A percentile compares a stretch with the other conserved stretches of the same genome.
phyloP scores from a whole-genome alignment of 352 stramenopile species.

The Paralagenidium karlingii region DNA sequence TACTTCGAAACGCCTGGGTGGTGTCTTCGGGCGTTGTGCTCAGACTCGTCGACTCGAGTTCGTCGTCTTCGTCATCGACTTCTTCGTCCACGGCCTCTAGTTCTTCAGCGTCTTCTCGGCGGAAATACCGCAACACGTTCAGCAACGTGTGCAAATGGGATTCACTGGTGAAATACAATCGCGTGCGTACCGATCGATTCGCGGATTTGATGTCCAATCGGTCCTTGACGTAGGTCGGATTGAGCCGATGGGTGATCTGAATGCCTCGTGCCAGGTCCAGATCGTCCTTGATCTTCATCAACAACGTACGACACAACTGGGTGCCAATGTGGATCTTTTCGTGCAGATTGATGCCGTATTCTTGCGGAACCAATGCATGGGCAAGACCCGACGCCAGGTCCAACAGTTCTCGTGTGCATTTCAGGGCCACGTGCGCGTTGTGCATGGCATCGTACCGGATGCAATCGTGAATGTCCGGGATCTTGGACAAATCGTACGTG shows the following conservation, averaged over 20 bases:
- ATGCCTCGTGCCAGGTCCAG: conserved; percentile 66
- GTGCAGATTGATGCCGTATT: conserved; percentile 82
- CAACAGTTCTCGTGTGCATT: conserved; percentile 89
- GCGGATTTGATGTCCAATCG: conserved; percentile 83
- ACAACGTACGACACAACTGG: conserved; percentile 74
- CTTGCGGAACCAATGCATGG: conserved; percentile 74
- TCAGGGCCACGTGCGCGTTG: conserved; percentile 92
- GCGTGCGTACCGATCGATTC: conserved; percentile 93
- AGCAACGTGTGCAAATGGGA: conserved; percentile 97
- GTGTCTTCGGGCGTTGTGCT: too few species aligned
- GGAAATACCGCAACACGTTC: conserved; percentile 92
- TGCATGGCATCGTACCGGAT: conserved; percentile 97
- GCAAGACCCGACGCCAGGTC: conserved; percentile 90
- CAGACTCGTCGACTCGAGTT: conserved; percentile 33
- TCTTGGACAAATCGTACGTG: conserved; percentile 92
- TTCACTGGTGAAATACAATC: conserved; percentile 99
- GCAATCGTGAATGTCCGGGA: conserved; percentile 98
- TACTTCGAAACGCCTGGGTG: too few species aligned
- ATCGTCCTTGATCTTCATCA: conserved; percentile 84
- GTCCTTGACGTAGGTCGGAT: conserved; percentile 74
- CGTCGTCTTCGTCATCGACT: conserved; percentile 19
- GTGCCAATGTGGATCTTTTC: conserved; percentile 82
- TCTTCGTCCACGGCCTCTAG: too few species aligned
- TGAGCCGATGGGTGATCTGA: conserved; percentile 65
- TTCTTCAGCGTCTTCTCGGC: too few species aligned